phyloP scores from a whole-genome alignment of 192 early-diverging fungal species.

The Backusella morwellensis region DNA sequence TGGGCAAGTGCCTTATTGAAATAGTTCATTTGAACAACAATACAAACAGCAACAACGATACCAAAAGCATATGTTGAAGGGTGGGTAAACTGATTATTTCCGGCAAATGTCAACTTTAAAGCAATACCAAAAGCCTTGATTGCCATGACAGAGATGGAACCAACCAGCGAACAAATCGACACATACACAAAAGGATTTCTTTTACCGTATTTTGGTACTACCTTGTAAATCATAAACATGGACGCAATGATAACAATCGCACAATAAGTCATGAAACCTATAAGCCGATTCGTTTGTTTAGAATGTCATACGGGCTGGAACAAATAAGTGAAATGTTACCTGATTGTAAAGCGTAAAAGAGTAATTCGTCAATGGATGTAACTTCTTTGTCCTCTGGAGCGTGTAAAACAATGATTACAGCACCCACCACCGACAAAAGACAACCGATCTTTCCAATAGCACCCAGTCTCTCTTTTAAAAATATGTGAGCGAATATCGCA shows the following conservation, averaged over 20 bases:
- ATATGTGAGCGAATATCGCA: constrained; percentile 83
- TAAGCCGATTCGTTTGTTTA: not conserved
- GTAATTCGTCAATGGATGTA: constrained; percentile 80
- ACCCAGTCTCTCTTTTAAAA: constrained; percentile 84
- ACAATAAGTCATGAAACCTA: constrained; percentile 82
- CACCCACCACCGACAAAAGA: constrained; percentile 84
- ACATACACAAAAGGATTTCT: constrained; percentile 84
- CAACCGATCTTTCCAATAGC: constrained; percentile 86
- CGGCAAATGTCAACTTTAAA: constrained; percentile 88
- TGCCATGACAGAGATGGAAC: constrained; percentile 89
- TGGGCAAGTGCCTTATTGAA: constrained; percentile 95
- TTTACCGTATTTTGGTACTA: constrained; percentile 81
- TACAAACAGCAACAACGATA: constrained; percentile 73
- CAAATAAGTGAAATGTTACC: constrained; percentile 40
- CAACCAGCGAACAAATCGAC: constrained; percentile 95
- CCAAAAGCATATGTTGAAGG: constrained; percentile 89
- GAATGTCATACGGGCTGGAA: not conserved
- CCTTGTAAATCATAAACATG: constrained; percentile 76
- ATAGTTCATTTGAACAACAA: constrained; percentile 97
- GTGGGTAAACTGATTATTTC: constrained; percentile 89
- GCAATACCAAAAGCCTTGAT: constrained; percentile 95
- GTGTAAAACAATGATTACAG: constrained; percentile 84
- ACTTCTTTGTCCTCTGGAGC: constrained; percentile 83
- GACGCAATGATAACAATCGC: constrained; percentile 61
- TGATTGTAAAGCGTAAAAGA: constrained; percentile 75